phyloP scores from a whole-genome alignment of 2,329 filamentous ascomycete species.

The Apiospora arundinis region DNA sequence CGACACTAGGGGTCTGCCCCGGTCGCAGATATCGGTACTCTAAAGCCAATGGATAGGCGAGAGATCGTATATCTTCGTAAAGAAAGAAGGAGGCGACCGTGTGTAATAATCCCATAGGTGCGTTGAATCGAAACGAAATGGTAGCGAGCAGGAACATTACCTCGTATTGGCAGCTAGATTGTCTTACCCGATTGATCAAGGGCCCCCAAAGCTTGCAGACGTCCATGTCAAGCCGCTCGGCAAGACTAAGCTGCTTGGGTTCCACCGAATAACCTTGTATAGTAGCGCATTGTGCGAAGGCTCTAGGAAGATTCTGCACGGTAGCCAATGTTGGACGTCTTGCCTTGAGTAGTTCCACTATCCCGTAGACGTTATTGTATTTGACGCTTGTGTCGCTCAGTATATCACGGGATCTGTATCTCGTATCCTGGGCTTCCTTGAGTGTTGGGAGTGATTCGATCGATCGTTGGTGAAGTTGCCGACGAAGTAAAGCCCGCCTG shows the following conservation, averaged over 20 bases:
- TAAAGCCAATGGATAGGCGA: constrained; percentile 44
- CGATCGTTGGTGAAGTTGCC: constrained; percentile 36
- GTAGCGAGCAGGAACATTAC: constrained; percentile 36
- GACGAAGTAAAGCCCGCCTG: constrained; percentile 32
- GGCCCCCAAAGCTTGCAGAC: constrained; percentile 35
- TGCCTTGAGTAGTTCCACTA: constrained; percentile 24
- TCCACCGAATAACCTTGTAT: constrained; percentile 32
- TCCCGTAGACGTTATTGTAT: constrained; percentile 32
- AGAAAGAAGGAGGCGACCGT: constrained; percentile 52
- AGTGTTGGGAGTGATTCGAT: constrained; percentile 22
- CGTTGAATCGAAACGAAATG: constrained; percentile 34
- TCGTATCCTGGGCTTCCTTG: constrained; percentile 22
- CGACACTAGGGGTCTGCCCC: constrained; percentile 40
- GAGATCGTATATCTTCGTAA: constrained; percentile 44
- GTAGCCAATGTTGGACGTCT: constrained; percentile 29
- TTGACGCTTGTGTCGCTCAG: constrained; percentile 26
- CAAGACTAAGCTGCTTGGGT: constrained; percentile 32
- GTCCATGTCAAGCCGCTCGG: constrained; percentile 33
- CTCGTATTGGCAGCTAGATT: constrained; percentile 23
- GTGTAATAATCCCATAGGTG: constrained; percentile 34
- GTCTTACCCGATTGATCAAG: constrained; percentile 31
- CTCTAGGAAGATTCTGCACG: constrained; percentile 29
- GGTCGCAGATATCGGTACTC: constrained; percentile 44
- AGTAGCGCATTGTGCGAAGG: constrained; percentile 29
- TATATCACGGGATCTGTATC: constrained; percentile 31